phyloP scores from a whole-genome alignment of 495 filamentous ascomycete genomes.

The Neurospora sp. region DNA sequence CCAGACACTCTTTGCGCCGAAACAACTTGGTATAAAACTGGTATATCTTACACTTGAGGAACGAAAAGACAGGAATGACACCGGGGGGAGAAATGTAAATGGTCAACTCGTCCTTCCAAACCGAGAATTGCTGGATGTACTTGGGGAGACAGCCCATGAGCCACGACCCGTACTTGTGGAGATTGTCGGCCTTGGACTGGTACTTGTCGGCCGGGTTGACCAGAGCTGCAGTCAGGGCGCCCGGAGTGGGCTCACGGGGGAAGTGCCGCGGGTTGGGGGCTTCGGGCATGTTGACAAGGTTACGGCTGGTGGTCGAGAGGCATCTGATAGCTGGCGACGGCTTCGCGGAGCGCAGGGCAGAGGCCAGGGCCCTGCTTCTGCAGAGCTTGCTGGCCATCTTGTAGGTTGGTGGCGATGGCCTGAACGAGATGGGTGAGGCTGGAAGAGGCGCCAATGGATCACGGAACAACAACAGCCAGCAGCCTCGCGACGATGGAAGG shows the following conservation, averaged over 20 bases:
- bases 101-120: constrained; percentile 98
- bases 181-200: constrained; percentile 64
- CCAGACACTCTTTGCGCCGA: neutral
- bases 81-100: constrained; percentile 85
- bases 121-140: constrained; percentile 97
- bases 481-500: neutral
- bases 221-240: constrained; percentile 61
- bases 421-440: constrained; percentile 17
- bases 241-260: constrained; percentile 36
- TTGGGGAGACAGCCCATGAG: constrained; percentile 94
- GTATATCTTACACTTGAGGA: constrained; percentile 65
- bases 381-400: constrained; percentile 59
- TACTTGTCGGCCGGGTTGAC: constrained; percentile 94
- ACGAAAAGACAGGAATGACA: constrained; percentile 82
- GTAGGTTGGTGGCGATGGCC: constrained; percentile 27
- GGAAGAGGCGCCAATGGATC: neutral
- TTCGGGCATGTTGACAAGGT: constrained; percentile 41
- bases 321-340: constrained; percentile 30
- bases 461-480: neutral
- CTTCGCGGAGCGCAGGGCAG: constrained; percentile 47
- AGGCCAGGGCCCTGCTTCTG: constrained; percentile 50
- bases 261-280: constrained; percentile 60
- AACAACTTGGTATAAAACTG: neutral
- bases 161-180: constrained; percentile 93
- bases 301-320: constrained; percentile 41